These are phyloP conservation scores for Biscogniauxia mediterranea DNA, from an alignment of 2,329 filamentous ascomycete genomes.

Conservation along the genomic window DNA sequence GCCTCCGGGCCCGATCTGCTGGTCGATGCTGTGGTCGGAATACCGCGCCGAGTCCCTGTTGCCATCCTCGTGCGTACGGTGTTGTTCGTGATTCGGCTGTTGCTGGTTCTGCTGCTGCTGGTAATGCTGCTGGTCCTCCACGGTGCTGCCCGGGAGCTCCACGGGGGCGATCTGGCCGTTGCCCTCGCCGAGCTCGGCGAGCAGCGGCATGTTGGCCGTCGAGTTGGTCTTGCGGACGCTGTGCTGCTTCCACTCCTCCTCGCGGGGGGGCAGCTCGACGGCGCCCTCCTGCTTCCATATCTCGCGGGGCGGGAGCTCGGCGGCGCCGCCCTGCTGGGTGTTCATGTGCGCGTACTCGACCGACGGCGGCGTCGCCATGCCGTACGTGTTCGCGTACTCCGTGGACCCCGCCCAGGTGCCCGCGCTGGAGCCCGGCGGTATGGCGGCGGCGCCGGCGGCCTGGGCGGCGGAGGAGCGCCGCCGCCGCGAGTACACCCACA, in stretches of 20 bases:
- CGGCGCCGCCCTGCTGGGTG: conserved; percentile 15
- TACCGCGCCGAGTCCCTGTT: background rate
- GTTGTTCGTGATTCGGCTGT: background rate
- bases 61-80: background rate
- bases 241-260: conserved; percentile 16
- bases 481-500: conserved; percentile 28
- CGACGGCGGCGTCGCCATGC: background rate
- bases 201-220: conserved; percentile 17
- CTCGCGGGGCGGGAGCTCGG: conserved; percentile 16
- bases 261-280: conserved; percentile 18
- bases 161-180: background rate
- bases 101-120: background rate
- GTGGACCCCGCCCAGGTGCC: background rate
- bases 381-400: background rate
- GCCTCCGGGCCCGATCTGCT: background rate
- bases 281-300: conserved; percentile 9
- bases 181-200: conserved; percentile 21
- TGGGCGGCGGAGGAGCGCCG: conserved; percentile 16
- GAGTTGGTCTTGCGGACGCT: conserved; percentile 5
- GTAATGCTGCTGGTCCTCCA: background rate
- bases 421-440: background rate
- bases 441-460: conserved; percentile 9
- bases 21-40: background rate
- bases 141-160: background rate
- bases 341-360: conserved; percentile 26